Evolutionary conservation across 345 rosid species (phyloP).

Genomic region (Lepidium didymum): DNA sequence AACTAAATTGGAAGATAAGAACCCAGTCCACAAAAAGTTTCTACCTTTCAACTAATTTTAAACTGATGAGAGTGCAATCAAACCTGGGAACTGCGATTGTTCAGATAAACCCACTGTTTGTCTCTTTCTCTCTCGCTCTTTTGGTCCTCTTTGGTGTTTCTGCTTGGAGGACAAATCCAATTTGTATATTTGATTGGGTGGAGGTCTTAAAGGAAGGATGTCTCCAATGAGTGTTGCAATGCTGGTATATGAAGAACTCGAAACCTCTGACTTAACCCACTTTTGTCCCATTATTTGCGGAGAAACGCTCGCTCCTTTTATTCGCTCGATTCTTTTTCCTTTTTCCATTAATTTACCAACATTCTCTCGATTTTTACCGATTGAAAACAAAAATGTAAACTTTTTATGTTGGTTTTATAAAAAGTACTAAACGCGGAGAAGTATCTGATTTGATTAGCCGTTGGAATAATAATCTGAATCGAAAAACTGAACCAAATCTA

Average conservation of each 20-base stretch:
- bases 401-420: no score
- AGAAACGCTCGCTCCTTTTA: not conserved
- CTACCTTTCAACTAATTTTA: not conserved
- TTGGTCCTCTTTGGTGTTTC: not conserved
- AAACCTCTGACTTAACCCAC: constrained; percentile 12
- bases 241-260: not conserved
- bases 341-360: no score
- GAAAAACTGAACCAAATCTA: no score
- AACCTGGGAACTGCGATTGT: constrained; percentile 9
- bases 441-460: no score
- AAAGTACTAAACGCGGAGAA: no score
- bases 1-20: not conserved
- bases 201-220: constrained; percentile 2
- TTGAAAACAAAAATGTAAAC: not conserved
- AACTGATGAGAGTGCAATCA: not conserved
- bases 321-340: not conserved
- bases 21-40: not conserved
- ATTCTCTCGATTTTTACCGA: not conserved
- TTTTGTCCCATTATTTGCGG: constrained; percentile 24
- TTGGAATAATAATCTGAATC: no score
- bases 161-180: not conserved
- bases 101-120: not conserved
- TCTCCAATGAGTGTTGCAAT: not conserved
- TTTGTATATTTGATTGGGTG: no score
- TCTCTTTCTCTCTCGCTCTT: not conserved